Base-by-base conservation (phyloP, 2,329 filamentous ascomycete species). In the Tolypocladium nubicola region DNA sequence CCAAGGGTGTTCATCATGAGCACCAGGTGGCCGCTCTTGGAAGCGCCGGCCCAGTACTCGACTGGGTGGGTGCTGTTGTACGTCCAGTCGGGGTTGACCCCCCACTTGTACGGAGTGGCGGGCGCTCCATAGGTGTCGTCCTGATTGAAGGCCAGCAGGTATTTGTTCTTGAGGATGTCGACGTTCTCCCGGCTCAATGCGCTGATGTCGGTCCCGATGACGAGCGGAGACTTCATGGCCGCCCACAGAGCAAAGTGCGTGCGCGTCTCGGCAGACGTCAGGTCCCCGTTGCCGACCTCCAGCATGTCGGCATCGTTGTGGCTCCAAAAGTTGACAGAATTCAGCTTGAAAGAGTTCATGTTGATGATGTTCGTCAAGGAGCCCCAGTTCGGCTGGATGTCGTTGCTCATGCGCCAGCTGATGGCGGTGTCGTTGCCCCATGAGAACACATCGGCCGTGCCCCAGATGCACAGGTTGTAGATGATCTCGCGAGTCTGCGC, bases 391-490 rank as follows among this genome's bases (percentile, higher is more conserved):
- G 70, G 67, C 40, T 65, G 60, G 47, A 78, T 78, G 61, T 78
- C 75, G 1, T 65, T 70, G 58, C 70, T 74, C 69, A 75, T 78
- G 59, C 71, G 70, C 74, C 71, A 79, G 33, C 73, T 77, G 57
- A 77, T 76, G 2, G 76, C 79, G 0, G 74, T 77, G 7, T 66
- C 61, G 56, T 75, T 75, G 8, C 76, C 81, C 79, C 80, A 83
- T 3, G 65, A 63, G 55, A 75, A 73, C 4, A 82, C 78, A 19
- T 76, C 69, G 0, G 75, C 79, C 19, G 73, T 64, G 4, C 81
- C 81, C 79, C 80, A 83, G 37, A 77, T 72, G 63, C 79, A 83
- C 16, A 83, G 68, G 13, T 72, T 77, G 65, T 77, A 82, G 4
- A 78, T 65, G 14, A 83, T 82, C 0, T 74, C 70, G 16, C 73